A percentile compares a stretch with the other conserved stretches of the same genome.
Evolutionary conservation across 345 rosid species (phyloP).

Genomic region (Melaleuca quinquenervia): DNA sequence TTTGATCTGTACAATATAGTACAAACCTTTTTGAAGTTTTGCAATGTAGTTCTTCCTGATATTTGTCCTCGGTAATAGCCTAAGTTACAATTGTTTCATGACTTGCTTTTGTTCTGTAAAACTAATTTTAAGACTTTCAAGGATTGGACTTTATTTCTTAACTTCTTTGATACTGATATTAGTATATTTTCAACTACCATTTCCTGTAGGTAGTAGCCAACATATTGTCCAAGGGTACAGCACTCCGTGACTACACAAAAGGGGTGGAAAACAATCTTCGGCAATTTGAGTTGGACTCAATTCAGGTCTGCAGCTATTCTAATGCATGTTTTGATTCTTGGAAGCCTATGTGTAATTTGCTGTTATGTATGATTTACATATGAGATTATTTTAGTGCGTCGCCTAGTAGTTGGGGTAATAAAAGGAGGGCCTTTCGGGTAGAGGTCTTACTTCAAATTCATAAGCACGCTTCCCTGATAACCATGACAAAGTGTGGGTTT

Average conservation of each 20-base stretch:
- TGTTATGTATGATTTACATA: not conserved
- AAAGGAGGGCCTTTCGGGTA: not conserved
- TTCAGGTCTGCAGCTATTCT: slow-evolving; percentile 44
- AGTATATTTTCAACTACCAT: not conserved
- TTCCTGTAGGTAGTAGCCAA: slow-evolving; percentile 68
- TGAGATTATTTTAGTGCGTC: not conserved
- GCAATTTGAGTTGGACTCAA: slow-evolving; percentile 86
- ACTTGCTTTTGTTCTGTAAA: not conserved
- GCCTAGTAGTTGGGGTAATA: not conserved
- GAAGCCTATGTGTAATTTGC: not conserved
- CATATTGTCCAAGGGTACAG: slow-evolving; percentile 76
- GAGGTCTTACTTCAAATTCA: not conserved
- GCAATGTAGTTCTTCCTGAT: not conserved
- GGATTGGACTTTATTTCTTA: not conserved
- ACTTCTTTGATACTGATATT: not conserved
- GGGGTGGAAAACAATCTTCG: slow-evolving; percentile 93
- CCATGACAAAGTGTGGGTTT: not conserved
- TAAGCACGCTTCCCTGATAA: not conserved
- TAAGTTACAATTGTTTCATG: not conserved
- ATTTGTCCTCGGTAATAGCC: not conserved
- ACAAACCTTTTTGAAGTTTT: not conserved
- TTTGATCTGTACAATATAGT: not conserved
- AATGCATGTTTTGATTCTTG: not conserved
- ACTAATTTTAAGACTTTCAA: not conserved
- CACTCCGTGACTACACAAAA: slow-evolving; percentile 77